These are phyloP conservation scores for Talaromyces sp. DNA, from an alignment of 2,329 filamentous ascomycete species.

Conservation along the genomic window DNA sequence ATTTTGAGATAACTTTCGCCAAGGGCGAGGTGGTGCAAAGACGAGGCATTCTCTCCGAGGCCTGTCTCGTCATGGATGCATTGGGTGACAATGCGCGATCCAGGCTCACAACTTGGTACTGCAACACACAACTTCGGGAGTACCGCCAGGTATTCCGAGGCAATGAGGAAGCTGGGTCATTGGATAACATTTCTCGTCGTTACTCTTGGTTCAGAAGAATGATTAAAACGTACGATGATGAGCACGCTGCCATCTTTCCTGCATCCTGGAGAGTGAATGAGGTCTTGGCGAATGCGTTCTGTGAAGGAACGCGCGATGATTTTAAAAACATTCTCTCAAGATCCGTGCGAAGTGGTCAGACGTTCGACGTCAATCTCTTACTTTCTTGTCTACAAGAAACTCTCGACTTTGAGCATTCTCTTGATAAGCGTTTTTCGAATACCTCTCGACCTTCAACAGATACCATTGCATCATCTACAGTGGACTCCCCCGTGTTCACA, in stretches of 20 bases:
- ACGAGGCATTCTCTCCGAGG: slow-evolving; percentile 70
- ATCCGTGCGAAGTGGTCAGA: slow-evolving; percentile 74
- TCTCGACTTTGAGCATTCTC: slow-evolving; percentile 87
- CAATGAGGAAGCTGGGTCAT: slow-evolving; percentile 89
- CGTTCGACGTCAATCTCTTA: slow-evolving; percentile 82
- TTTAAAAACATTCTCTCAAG: slow-evolving; percentile 88
- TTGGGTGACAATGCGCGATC: slow-evolving; percentile 79
- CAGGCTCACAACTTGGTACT: slow-evolving; percentile 89
- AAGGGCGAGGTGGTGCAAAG: slow-evolving; percentile 73
- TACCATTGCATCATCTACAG: slow-evolving; percentile 71
- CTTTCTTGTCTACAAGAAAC: slow-evolving; percentile 90
- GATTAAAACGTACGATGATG: slow-evolving; percentile 91
- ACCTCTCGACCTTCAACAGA: slow-evolving; percentile 74
- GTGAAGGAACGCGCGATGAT: slow-evolving; percentile 90
- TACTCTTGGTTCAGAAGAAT: slow-evolving; percentile 97
- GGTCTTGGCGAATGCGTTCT: slow-evolving; percentile 83
- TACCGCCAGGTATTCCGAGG: slow-evolving; percentile 94
- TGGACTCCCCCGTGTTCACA: slow-evolving; percentile 70
- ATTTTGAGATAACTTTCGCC: slow-evolving; percentile 92
- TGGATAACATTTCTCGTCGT: slow-evolving; percentile 92
- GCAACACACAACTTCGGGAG: slow-evolving; percentile 92
- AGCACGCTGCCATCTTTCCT: slow-evolving; percentile 85
- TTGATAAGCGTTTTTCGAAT: slow-evolving; percentile 76
- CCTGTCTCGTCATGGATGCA: slow-evolving; percentile 90
- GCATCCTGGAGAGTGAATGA: slow-evolving; percentile 84